Percentiles rank a stretch among this genome's conserved stretches.
Conservation (phyloP, 106 monocot species). For the Phalaenopsis aphrodite region DNA sequence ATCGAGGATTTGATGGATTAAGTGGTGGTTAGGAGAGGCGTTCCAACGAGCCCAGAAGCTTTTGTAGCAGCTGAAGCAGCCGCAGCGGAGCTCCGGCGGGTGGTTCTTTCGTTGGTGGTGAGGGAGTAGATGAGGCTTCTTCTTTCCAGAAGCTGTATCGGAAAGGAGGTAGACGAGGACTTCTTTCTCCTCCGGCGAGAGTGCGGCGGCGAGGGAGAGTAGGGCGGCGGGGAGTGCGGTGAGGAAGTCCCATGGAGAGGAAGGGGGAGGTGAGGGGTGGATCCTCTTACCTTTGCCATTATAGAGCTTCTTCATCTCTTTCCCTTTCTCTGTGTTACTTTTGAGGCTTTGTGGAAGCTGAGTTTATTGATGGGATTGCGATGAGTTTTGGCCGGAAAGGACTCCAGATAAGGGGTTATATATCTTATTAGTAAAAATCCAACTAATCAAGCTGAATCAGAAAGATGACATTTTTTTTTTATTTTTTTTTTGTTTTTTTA, state of each 20-base stretch:
- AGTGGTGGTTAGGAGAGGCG: conserved; percentile 40
- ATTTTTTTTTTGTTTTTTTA: too few relatives aligned
- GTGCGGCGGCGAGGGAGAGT: conserved; percentile 27
- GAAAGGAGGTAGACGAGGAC: conserved; percentile 44
- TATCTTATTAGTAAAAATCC: too few relatives aligned
- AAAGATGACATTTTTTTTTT: too few relatives aligned
- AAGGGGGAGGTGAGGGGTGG: conserved; percentile 20
- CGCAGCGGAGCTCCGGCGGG: conserved; percentile 31
- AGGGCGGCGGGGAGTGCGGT: conserved; percentile 30
- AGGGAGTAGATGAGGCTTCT: neutral
- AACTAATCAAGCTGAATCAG: too few relatives aligned
- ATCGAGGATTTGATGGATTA: conserved; percentile 45
- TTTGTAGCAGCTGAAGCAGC: conserved; percentile 59
- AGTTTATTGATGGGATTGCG: too few relatives aligned
- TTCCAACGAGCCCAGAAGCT: conserved; percentile 53
- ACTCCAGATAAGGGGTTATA: too few relatives aligned
- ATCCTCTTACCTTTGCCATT: conserved; percentile 15
- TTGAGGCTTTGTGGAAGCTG: too few relatives aligned
- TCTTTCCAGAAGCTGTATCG: neutral
- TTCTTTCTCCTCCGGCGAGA: conserved; percentile 31
- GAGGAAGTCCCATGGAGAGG: neutral
- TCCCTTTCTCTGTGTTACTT: neutral
- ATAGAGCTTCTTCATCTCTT: conserved; percentile 22
- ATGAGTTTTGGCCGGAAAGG: too few relatives aligned
- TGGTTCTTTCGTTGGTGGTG: conserved; percentile 3